Percentiles rank a stretch among this genome's conserved stretches.
These are phyloP conservation scores for Polytrichum commune DNA, from an alignment of 225 moss, liverwort and hornwort species.

Conservation along the genomic window DNA sequence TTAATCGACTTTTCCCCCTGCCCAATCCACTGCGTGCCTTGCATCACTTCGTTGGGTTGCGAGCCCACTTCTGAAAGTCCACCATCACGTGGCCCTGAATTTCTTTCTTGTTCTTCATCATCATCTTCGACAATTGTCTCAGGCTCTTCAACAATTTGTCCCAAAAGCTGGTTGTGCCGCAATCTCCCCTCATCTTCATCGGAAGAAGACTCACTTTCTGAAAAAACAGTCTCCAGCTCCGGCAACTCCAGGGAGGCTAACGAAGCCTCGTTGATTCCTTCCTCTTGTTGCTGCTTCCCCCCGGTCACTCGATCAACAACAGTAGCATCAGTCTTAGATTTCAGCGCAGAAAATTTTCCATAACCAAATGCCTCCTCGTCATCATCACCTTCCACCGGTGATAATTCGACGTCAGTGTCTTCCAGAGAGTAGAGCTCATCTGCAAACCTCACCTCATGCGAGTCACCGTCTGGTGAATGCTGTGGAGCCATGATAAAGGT, in stretches of 20 bases:
- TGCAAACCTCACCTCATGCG: background rate
- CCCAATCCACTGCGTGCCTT: background rate
- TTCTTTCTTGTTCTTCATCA: too few species aligned
- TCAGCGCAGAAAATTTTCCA: background rate
- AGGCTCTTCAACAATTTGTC: background rate
- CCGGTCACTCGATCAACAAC: background rate
- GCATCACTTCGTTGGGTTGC: background rate
- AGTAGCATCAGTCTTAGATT: background rate
- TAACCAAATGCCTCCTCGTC: background rate
- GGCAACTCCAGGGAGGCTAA: conserved; percentile 5
- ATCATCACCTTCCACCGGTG: background rate
- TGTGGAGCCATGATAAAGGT: background rate
- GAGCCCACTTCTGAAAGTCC: background rate
- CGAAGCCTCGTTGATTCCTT: background rate
- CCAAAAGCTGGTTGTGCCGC: background rate
- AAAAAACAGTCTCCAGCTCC: conserved; percentile 12
- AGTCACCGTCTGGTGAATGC: background rate
- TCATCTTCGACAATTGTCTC: conserved; percentile 1
- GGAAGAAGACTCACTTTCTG: background rate
- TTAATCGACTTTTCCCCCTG: background rate
- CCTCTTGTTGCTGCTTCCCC: background rate
- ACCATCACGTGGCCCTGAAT: background rate
- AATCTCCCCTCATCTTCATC: conserved; percentile 2
- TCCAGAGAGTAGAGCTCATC: background rate
- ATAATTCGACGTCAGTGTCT: background rate